Evolutionary conservation across 139 green algal genomes (phyloP), one percentile per base, ranked within the genome.

Genomic region (Volvox africanus): DNA sequence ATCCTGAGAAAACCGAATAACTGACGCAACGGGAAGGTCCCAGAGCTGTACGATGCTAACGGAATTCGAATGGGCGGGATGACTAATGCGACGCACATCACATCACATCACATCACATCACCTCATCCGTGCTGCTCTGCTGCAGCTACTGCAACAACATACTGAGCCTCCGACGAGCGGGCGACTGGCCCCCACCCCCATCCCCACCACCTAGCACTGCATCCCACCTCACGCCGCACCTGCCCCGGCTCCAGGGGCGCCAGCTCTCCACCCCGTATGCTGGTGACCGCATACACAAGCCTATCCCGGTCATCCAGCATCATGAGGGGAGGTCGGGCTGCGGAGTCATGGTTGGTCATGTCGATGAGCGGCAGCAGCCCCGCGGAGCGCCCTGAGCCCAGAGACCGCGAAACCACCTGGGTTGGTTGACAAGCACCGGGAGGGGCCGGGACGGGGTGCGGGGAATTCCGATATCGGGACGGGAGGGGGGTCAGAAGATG

Each of bases 301-400:
- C 33, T 36, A 36, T 89, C 84, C 28, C 0, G 18, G 13, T 89
- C 84, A 44, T 89, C 84, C 68, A 89, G 69, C 44, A 82, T 81
- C 84, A 89, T 82, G 37, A 89, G 68, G 69, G 84, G 84, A 24
- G 88, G 88, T 17, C 88, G 80, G 14, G 71, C 80, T 26, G 33
- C 55, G 22, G 73, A 44, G 82, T 84, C 17, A 82, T 92, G 89
- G 82, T 92, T 92, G 69, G 86, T 24, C 69, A 92, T 68, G 61
- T 92, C 89, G 28, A 92, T 87, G 33, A 68, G 80, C 22, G 89
- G 89, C 55, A 92, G 69, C 50, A 92, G 82, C 13, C 80, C 89
- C 1, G 50, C 35, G 14, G 71, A 85, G 24, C 22, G 26, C 18
- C 82, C 81, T 5, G 18, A 73, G 55, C 65, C 85, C 12, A 92